Evolutionary conservation across 441 rosid genomes (phyloP).

Genomic region (Codiaeum variegatum): DNA sequence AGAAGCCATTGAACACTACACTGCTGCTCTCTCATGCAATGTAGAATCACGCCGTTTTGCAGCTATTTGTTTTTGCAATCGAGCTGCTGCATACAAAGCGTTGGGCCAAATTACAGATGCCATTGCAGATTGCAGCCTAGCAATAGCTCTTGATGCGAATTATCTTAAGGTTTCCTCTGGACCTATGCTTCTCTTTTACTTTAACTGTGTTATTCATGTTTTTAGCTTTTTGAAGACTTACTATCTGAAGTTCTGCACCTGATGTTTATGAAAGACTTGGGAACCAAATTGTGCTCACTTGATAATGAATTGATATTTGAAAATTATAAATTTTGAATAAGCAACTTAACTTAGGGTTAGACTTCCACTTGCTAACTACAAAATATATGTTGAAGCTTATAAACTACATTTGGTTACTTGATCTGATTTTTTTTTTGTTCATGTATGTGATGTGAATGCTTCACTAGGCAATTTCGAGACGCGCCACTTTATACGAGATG

Average conservation of each 20-base stretch:
- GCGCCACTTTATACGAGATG: constrained; percentile 79
- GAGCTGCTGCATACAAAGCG: constrained; percentile 88
- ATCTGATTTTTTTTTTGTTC: neutral
- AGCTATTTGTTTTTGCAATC: constrained; percentile 93
- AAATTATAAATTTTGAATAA: neutral
- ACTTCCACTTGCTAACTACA: neutral
- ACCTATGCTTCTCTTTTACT: neutral
- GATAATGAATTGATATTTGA: neutral
- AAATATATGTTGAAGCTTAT: constrained; percentile 10
- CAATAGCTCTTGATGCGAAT: constrained; percentile 84
- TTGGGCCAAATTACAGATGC: constrained; percentile 80
- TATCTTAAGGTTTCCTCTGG: constrained; percentile 66
- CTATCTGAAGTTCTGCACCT: constrained; percentile 5
- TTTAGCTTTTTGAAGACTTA: neutral
- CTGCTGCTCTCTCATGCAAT: constrained; percentile 70
- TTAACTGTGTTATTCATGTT: neutral
- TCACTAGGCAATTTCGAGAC: constrained; percentile 81
- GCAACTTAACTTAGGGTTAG: neutral
- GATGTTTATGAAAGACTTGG: neutral
- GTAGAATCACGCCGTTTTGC: constrained; percentile 87
- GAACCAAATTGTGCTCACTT: neutral
- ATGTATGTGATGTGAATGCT: neutral
- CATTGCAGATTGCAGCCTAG: constrained; percentile 94
- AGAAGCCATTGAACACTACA: constrained; percentile 90
- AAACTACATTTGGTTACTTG: neutral